Evolutionary conservation across 331 rosid genomes (phyloP).

Genomic region (Phaseolus coccineus): DNA sequence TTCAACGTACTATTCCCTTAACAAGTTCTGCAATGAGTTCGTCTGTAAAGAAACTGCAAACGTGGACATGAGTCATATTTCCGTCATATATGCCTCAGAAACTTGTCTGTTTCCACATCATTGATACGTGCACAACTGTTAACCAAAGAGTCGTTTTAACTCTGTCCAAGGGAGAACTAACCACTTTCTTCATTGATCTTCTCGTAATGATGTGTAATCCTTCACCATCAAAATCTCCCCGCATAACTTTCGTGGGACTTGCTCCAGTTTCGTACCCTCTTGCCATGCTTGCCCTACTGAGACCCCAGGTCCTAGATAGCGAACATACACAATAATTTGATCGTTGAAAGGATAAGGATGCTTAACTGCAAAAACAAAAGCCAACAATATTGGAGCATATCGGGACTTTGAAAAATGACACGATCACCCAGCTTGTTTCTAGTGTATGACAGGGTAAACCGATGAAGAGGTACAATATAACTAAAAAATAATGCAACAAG

Average conservation of each 20-base stretch:
- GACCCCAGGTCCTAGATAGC: conserved; percentile 78
- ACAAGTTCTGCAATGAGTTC: conserved; percentile 29
- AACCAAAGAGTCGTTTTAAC: conserved; percentile 16
- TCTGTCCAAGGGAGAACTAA: conserved; percentile 12
- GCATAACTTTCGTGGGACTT: conserved; percentile 79
- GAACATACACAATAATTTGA: conserved; percentile 74
- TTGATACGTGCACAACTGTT: conserved; percentile 5
- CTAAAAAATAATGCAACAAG: conserved; percentile 33
- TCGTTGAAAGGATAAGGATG: conserved; percentile 85
- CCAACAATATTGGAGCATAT: neutral
- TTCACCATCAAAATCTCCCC: conserved; percentile 82
- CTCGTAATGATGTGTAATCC: conserved; percentile 47
- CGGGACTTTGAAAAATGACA: conserved; percentile 4
- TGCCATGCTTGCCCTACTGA: conserved; percentile 93
- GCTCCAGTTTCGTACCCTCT: conserved; percentile 77
- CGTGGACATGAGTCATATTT: conserved; percentile 11
- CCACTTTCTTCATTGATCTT: conserved; percentile 29
- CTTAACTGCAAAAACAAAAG: conserved; percentile 59
- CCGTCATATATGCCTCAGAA: conserved; percentile 23
- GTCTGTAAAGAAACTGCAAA: conserved; percentile 36
- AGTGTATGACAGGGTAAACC: neutral
- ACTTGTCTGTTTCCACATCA: neutral
- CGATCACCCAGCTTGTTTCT: conserved; percentile 32
- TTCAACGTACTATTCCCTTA: conserved; percentile 6
- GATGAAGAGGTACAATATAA: conserved; percentile 14